These are phyloP conservation scores for Entoloma clypeatum DNA, from an alignment of 1,284 basidiomycete species.

Conservation along the genomic window DNA sequence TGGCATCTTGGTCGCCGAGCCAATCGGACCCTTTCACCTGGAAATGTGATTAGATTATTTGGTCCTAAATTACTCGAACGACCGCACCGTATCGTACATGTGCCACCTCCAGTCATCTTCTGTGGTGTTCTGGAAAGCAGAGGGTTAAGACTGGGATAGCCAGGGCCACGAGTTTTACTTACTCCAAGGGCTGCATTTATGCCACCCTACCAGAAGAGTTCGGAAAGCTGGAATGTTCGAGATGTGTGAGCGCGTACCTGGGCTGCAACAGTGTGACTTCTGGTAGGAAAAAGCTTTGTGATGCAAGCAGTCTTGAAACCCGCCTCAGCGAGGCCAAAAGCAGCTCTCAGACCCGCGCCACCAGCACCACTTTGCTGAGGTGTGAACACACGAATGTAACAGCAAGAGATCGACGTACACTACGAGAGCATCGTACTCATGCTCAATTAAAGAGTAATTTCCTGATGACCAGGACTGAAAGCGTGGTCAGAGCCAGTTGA, in stretches of 20 bases:
- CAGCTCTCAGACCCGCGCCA: constrained; percentile 96
- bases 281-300: constrained; percentile 99
- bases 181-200: constrained; percentile 98
- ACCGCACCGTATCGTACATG: constrained; percentile 94
- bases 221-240: constrained; percentile 11
- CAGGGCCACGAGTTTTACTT: constrained; percentile 29
- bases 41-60: constrained; percentile 15
- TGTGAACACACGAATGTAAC: constrained; percentile 2
- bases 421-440: constrained; percentile 96
- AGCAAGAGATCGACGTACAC: constrained; percentile 61
- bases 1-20: constrained; percentile 99
- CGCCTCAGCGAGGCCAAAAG: constrained; percentile 98
- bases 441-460: constrained; percentile 96
- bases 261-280: constrained; percentile 98
- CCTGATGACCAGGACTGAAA: constrained; percentile 70
- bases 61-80: neutral
- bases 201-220: constrained; percentile 71
- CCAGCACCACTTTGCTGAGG: constrained; percentile 77
- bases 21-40: constrained; percentile 99
- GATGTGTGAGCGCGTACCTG: constrained; percentile 56
- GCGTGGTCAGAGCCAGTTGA: constrained; percentile 15
- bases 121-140: constrained; percentile 87
- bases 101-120: constrained; percentile 99
- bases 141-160: constrained; percentile 10
- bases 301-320: constrained; percentile 99